A percentile compares a stretch with the other conserved stretches of the same genome.
Evolutionary conservation across 495 filamentous ascomycete species (phyloP).

Genomic region (Lasiosphaeria miniovina): DNA sequence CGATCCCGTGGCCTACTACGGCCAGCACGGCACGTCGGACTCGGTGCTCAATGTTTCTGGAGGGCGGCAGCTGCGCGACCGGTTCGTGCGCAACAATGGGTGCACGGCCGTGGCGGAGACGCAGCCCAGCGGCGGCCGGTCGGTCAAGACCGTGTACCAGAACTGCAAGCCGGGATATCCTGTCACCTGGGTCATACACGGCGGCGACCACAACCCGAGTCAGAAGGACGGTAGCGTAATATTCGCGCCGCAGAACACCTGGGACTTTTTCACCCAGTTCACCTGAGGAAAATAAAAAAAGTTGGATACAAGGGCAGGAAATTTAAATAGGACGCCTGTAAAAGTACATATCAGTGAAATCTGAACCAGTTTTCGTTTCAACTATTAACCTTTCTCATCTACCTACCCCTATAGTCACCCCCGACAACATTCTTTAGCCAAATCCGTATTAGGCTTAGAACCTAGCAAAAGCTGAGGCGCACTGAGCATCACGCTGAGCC

Average conservation of each 20-base stretch:
- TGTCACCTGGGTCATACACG: conserved; percentile 29
- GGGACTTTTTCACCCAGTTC: conserved; percentile 34
- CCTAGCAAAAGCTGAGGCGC: too few relatives aligned
- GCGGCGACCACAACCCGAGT: conserved; percentile 29
- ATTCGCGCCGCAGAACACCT: conserved; percentile 32
- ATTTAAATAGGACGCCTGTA: too few relatives aligned
- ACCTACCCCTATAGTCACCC: too few relatives aligned
- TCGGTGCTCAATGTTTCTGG: conserved; percentile 35
- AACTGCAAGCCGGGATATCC: conserved; percentile 32
- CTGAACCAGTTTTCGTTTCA: too few relatives aligned
- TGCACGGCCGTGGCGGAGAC: conserved; percentile 19
- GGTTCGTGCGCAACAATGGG: conserved; percentile 40
- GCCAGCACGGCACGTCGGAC: conserved; percentile 42
- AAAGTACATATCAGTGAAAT: too few relatives aligned
- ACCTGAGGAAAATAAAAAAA: background rate
- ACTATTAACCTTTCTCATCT: too few relatives aligned
- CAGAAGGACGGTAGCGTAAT: conserved; percentile 24
- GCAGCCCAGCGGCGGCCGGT: background rate
- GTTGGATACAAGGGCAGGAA: too few relatives aligned
- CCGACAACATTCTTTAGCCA: too few relatives aligned
- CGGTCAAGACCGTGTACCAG: conserved; percentile 31
- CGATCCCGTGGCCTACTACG: conserved; percentile 44
- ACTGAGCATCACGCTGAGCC: too few relatives aligned
- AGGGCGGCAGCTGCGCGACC: conserved; percentile 37
- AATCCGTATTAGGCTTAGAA: too few relatives aligned